Percentiles rank a stretch among this genome's conserved stretches.
Evolutionary conservation across 352 stramenopile species (phyloP).

Genomic region (Blastocystis sp.): DNA sequence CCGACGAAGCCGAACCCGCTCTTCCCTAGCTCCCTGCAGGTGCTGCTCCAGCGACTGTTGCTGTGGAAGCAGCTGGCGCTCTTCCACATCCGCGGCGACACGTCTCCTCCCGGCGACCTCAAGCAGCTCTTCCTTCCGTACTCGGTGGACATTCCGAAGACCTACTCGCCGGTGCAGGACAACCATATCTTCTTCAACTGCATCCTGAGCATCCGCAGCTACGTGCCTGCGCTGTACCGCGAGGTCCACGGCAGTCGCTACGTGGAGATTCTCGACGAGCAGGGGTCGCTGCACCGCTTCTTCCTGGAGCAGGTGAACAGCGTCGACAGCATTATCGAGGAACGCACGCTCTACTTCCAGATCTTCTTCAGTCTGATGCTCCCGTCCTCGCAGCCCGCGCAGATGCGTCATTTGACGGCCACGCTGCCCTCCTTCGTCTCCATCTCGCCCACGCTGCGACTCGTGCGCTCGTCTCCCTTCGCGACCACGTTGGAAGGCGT

Average conservation of each 20-base stretch:
- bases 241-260: background rate
- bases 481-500: background rate
- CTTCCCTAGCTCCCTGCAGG: conserved; percentile 4
- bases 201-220: background rate
- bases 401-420: background rate
- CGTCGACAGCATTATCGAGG: background rate
- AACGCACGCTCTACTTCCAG: background rate
- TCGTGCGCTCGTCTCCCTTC: background rate
- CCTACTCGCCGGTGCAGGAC: background rate
- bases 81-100: background rate
- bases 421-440: conserved; percentile 7
- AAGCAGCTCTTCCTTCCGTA: background rate
- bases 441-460: background rate
- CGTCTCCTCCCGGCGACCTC: background rate
- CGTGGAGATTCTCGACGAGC: background rate
- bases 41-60: background rate
- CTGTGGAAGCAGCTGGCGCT: conserved; percentile 8
- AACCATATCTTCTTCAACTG: background rate
- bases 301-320: background rate
- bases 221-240: background rate
- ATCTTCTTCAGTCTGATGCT: background rate
- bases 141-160: background rate
- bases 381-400: background rate
- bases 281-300: background rate
- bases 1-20: background rate